Evolutionary conservation across 306 rosid species (phyloP), one percentile per base, ranked within the genome.

Genomic region (Aeschynomene evenia): DNA sequence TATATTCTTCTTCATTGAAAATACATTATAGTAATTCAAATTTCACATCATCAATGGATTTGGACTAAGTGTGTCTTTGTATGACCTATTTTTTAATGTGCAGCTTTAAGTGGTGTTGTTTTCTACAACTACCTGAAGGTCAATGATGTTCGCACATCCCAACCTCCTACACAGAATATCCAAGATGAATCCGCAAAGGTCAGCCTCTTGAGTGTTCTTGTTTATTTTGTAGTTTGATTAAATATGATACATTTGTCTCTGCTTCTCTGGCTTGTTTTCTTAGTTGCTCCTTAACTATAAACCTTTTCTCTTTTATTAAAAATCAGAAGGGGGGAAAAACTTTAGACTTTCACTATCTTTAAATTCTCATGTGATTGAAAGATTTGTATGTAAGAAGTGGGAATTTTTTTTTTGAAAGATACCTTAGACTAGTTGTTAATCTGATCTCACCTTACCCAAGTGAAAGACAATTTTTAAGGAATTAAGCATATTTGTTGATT

Each of bases 41-140:
- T 66, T 68, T 18, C 24, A 31, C 72, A 28, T 46, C 9, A 64
- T 71, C 20, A 50, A 39, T 76, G 60, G 52, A 72, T 66, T 48
- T 72, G 68, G 51, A 39, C 18, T 24, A 5, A 50, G 29, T 24
- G 29, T 33, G 29, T 72, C 55, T 51, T 66, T 15, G 16, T 33
- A 48, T 40, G 40, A 57, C 21, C 60, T 53, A 28, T 49, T 66
- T 78, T 70, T 51, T 10, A 59, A 53, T 63, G 13, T 39, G 75
- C 99, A 95, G 99, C 99, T 31, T 71, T 89, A 70, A 74, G 86
- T 45, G 99, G 99, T 16, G 96, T 95, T 49, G 91, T 89, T 76
- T 79, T 91, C 82, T 95, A 95, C 91, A 91, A 95, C 81, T 95
- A 89, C 83, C 70, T 95, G 64, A 95, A 95, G 88, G 82, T 86